A percentile compares a stretch with the other conserved stretches of the same genome.
phyloP scores from a whole-genome alignment of 2,329 filamentous ascomycete species.

The Chaetomiaceae sp. region DNA sequence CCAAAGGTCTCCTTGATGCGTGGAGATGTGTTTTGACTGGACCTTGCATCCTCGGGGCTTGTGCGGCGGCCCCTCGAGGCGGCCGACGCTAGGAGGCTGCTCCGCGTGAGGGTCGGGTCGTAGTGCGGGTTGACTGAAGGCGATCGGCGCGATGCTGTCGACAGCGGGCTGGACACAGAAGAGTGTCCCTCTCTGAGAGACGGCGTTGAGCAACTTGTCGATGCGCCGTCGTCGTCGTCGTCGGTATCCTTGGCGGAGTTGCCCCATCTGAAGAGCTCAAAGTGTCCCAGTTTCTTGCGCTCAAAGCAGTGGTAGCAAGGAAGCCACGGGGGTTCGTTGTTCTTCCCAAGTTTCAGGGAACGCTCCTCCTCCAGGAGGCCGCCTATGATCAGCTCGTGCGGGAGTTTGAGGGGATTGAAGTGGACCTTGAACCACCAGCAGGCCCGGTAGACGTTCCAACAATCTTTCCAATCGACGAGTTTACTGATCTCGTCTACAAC shows the following conservation, averaged over 20 bases:
- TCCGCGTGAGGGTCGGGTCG: slow-evolving; percentile 22
- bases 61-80: not conserved
- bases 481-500: slow-evolving; percentile 7
- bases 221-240: not conserved
- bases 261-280: slow-evolving; percentile 22
- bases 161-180: not conserved
- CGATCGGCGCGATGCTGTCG: not conserved
- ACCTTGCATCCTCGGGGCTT: not conserved
- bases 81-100: slow-evolving; percentile 9
- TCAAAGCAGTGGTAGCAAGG: slow-evolving; percentile 25
- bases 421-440: slow-evolving; percentile 15
- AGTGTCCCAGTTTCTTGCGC: slow-evolving; percentile 16
- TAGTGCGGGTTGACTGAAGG: slow-evolving; percentile 22
- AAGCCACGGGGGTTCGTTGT: slow-evolving; percentile 13
- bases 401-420: slow-evolving; percentile 15
- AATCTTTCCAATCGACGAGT: slow-evolving; percentile 16
- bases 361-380: slow-evolving; percentile 19
- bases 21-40: not conserved
- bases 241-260: not conserved
- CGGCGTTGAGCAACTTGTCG: no score
- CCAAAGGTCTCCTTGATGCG: slow-evolving; percentile 18
- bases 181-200: no score
- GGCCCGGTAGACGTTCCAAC: slow-evolving; percentile 8
- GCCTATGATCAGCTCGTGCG: slow-evolving; percentile 13
- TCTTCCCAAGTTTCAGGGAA: no score